A percentile compares a stretch with the other conserved stretches of the same genome.
Evolutionary conservation across 257 asterid species (phyloP).

Genomic region (Linaria vulgaris): DNA sequence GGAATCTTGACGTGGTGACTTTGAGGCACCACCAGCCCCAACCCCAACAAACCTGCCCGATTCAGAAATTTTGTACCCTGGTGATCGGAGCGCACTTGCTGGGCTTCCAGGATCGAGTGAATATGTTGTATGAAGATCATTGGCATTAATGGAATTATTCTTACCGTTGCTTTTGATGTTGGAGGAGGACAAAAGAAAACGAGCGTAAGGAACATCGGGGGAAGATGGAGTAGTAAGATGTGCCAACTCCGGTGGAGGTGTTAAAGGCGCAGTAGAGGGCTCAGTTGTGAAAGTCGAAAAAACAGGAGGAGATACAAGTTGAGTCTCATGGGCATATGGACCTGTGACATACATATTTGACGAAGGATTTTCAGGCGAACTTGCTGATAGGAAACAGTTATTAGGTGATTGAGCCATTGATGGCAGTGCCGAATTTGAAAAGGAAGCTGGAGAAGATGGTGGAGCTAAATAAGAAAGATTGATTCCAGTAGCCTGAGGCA

Average conservation of each 20-base stretch:
- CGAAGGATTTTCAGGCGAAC: slow-evolving; percentile 50
- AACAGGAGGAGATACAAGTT: slow-evolving; percentile 67
- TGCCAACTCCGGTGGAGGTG: slow-evolving; percentile 70
- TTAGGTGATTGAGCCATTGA: slow-evolving; percentile 63
- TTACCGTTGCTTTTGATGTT: slow-evolving; percentile 31
- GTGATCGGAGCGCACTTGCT: slow-evolving; percentile 48
- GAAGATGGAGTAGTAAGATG: slow-evolving; percentile 74
- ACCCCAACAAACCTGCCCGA: slow-evolving; percentile 53
- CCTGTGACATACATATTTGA: slow-evolving; percentile 61
- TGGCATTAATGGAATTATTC: slow-evolving; percentile 22
- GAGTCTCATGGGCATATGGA: slow-evolving; percentile 70
- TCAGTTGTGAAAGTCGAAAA: slow-evolving; percentile 72
- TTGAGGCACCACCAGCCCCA: slow-evolving; percentile 43
- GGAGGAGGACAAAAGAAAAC: slow-evolving; percentile 51
- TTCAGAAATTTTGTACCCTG: slow-evolving; percentile 47
- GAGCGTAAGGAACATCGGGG: slow-evolving; percentile 75
- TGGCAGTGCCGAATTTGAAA: slow-evolving; percentile 50
- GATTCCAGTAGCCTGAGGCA: slow-evolving; percentile 51
- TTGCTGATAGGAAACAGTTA: slow-evolving; percentile 45
- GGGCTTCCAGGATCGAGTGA: slow-evolving; percentile 59
- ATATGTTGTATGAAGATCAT: slow-evolving; percentile 47
- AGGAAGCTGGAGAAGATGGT: slow-evolving; percentile 79
- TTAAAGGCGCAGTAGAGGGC: slow-evolving; percentile 72
- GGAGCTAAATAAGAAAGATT: slow-evolving; percentile 57
- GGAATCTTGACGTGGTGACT: slow-evolving; percentile 64